A percentile compares a stretch with the other conserved stretches of the same genome.
These are phyloP conservation scores for Suaeda aralocaspica DNA, from an alignment of 148 eudicot species.

Conservation along the genomic window DNA sequence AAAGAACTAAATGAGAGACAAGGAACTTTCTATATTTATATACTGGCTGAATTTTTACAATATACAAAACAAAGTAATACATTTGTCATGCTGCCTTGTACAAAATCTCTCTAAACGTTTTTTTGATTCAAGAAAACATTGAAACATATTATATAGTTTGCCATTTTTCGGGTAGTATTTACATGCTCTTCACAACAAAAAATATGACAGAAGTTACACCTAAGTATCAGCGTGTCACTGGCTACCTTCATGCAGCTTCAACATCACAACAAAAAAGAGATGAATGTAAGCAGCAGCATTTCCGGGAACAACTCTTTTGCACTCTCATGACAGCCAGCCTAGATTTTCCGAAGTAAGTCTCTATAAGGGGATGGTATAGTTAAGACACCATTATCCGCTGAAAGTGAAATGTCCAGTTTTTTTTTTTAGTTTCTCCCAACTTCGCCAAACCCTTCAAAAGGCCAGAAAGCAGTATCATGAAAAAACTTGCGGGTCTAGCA, in stretches of 20 bases:
- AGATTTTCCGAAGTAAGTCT: background rate
- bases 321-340: background rate
- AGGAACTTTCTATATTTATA: conserved; percentile 14
- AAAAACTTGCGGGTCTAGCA: conserved; percentile 5
- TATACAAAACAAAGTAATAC: conserved; percentile 22
- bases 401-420: background rate
- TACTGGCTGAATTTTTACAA: conserved; percentile 18
- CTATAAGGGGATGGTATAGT: conserved; percentile 10
- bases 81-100: conserved; percentile 7
- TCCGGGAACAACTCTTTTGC: conserved; percentile 3
- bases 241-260: conserved; percentile 22
- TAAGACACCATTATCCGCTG: background rate
- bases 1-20: background rate
- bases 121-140: conserved; percentile 15
- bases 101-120: conserved; percentile 25
- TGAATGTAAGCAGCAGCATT: conserved; percentile 12
- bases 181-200: conserved; percentile 20
- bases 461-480: conserved; percentile 1
- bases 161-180: conserved; percentile 15
- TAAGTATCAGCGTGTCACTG: background rate
- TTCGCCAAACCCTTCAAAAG: background rate
- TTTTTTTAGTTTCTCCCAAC: background rate
- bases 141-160: conserved; percentile 11
- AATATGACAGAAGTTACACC: background rate
- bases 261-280: conserved; percentile 25